Conservation (phyloP, 2,329 filamentous ascomycete species). For the Lachnellula arida region DNA sequence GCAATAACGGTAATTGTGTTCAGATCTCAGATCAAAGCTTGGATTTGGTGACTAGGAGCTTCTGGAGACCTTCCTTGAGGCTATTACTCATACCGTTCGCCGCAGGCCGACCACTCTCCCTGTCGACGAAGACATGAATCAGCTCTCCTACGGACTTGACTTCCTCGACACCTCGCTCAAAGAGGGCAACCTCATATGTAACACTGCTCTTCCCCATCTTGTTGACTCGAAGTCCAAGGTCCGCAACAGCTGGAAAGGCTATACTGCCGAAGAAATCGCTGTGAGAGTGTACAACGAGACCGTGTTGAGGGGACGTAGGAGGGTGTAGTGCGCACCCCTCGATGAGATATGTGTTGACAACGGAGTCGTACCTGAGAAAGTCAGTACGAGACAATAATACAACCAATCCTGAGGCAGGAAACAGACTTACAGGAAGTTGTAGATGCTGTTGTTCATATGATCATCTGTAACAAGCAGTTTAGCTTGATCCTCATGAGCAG, state of each 20-base stretch:
- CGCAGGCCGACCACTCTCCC: conserved; percentile 63
- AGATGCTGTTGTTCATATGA: conserved; percentile 88
- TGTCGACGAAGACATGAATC: conserved; percentile 83
- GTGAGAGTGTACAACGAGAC: conserved; percentile 78
- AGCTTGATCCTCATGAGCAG: too few species aligned
- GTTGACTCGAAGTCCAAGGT: conserved; percentile 76
- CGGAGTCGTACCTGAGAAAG: conserved; percentile 67
- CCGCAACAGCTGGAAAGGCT: conserved; percentile 75
- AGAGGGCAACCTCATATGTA: conserved; percentile 84
- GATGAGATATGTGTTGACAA: conserved; percentile 86
- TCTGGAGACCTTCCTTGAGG: conserved; percentile 56
- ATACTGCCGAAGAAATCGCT: conserved; percentile 82
- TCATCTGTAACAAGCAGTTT: conserved; percentile 29
- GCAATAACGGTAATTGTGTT: background rate
- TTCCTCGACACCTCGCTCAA: conserved; percentile 65
- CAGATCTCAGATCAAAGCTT: conserved; percentile 22
- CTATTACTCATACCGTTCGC: conserved; percentile 56
- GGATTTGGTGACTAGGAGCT: conserved; percentile 40
- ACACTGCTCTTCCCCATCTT: conserved; percentile 84
- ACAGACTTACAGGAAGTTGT: conserved; percentile 65
- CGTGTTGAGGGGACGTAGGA: conserved; percentile 65
- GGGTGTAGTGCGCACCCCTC: conserved; percentile 70
- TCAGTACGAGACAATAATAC: background rate
- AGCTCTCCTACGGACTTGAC: conserved; percentile 84
- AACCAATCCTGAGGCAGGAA: background rate